Percentiles rank a stretch among this genome's conserved stretches.
phyloP scores from a whole-genome alignment of 2,329 filamentous ascomycete species.

The Arachnomyces sp. region DNA sequence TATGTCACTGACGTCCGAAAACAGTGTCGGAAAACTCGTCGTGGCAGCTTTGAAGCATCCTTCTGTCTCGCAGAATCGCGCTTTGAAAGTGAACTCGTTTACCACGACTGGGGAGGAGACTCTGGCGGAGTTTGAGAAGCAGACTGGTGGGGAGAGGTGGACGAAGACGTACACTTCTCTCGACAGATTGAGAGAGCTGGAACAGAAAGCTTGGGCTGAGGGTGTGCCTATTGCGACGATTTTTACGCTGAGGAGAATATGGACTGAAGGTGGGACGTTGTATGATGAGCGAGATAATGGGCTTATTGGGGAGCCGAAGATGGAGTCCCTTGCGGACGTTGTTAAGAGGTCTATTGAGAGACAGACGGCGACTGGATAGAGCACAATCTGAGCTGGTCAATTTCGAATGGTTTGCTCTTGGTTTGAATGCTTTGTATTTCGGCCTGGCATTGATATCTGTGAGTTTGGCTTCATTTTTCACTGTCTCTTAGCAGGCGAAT shows the following conservation, averaged over 20 bases:
- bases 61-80: conserved; percentile 45
- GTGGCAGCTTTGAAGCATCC: conserved; percentile 55
- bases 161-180: conserved; percentile 46
- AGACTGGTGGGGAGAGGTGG: conserved; percentile 53
- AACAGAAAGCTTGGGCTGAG: conserved; percentile 53
- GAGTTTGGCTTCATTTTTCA: too few species aligned
- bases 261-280: conserved; percentile 64
- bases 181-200: conserved; percentile 47
- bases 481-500: too few species aligned
- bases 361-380: conserved; percentile 14
- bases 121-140: conserved; percentile 59
- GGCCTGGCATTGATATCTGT: too few species aligned
- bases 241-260: conserved; percentile 61
- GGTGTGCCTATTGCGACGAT: conserved; percentile 46
- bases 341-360: conserved; percentile 23
- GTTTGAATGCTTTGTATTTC: not conserved
- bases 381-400: too few species aligned
- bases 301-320: conserved; percentile 45
- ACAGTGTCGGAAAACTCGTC: conserved; percentile 59
- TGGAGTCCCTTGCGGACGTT: conserved; percentile 47
- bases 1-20: not conserved
- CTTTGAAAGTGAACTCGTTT: conserved; percentile 64
- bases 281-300: conserved; percentile 63
- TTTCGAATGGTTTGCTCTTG: not conserved
- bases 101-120: conserved; percentile 57